A percentile compares a stretch with the other conserved stretches of the same genome.
Conservation (phyloP, 148 eudicot species). For the Chenopodium suecicum region DNA sequence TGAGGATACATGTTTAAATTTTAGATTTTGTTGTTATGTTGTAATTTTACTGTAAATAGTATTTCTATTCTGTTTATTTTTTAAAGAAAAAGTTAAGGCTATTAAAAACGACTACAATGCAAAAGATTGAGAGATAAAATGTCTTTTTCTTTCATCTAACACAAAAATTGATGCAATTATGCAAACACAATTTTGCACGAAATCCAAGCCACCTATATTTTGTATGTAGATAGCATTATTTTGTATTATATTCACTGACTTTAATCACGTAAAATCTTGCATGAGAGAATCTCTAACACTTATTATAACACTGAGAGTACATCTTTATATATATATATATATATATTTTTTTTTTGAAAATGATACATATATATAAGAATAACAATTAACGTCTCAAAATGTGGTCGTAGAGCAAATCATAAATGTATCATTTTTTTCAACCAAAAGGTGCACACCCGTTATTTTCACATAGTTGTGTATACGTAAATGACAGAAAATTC, state of each 20-base stretch:
- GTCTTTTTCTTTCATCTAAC: conserved; percentile 7
- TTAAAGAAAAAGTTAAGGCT: background rate
- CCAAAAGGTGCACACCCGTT: too few species aligned
- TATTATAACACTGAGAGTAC: too few species aligned
- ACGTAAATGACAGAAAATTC: too few species aligned
- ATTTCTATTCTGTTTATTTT: background rate
- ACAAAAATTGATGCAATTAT: conserved; percentile 3
- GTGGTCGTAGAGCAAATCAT: too few species aligned
- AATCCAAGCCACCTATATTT: background rate
- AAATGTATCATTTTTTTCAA: too few species aligned
- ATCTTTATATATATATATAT: too few species aligned
- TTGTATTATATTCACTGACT: background rate
- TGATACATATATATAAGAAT: too few species aligned
- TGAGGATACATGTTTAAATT: conserved; percentile 13
- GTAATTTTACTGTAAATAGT: background rate
- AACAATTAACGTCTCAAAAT: too few species aligned
- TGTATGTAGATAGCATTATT: background rate
- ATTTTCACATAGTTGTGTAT: too few species aligned
- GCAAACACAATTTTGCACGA: conserved; percentile 1
- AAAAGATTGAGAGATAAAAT: conserved; percentile 8
- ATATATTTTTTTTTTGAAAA: too few species aligned
- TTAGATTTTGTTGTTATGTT: conserved; percentile 16
- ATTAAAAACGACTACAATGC: background rate
- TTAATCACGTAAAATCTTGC: too few species aligned
- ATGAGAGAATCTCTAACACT: too few species aligned